These are phyloP conservation scores for Candolleomyces aberdarensis DNA, from an alignment of 768 basidiomycete genomes.

Conservation along the genomic window DNA sequence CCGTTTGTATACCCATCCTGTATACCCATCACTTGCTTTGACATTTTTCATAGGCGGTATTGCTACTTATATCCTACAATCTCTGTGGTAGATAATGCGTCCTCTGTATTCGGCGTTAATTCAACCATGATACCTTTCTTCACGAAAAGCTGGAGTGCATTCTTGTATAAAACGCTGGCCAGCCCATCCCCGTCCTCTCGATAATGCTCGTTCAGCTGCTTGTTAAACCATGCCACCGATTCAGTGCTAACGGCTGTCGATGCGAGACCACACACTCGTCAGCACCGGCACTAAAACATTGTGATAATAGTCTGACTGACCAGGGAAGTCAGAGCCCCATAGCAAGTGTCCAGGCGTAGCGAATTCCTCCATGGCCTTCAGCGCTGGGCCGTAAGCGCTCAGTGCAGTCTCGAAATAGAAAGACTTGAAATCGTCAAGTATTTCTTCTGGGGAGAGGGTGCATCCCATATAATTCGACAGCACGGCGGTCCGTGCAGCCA, in stretches of 20 bases:
- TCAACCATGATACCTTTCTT: background rate
- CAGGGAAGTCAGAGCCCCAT: constrained; percentile 78
- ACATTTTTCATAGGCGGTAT: too few species aligned
- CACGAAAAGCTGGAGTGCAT: constrained; percentile 53
- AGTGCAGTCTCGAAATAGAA: constrained; percentile 79
- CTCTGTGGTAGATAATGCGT: background rate
- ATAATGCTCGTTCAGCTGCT: constrained; percentile 50
- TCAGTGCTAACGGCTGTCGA: constrained; percentile 51
- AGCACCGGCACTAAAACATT: background rate
- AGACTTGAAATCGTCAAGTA: constrained; percentile 62
- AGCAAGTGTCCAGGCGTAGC: constrained; percentile 50
- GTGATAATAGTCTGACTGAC: constrained; percentile 31
- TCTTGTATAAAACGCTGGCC: constrained; percentile 42
- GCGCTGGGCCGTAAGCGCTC: constrained; percentile 50
- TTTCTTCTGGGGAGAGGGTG: constrained; percentile 56
- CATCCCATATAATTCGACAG: constrained; percentile 73
- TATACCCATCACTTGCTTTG: too few species aligned
- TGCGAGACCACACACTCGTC: background rate
- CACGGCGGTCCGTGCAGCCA: constrained; percentile 67
- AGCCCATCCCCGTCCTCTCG: constrained; percentile 34
- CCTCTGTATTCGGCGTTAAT: background rate
- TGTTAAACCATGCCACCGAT: constrained; percentile 61
- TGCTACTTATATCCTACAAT: too few species aligned
- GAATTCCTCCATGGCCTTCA: constrained; percentile 50
- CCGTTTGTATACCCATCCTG: too few species aligned